Evolutionary conservation across 1,284 basidiomycete species (phyloP).

Genomic region (Malassezia restricta): DNA sequence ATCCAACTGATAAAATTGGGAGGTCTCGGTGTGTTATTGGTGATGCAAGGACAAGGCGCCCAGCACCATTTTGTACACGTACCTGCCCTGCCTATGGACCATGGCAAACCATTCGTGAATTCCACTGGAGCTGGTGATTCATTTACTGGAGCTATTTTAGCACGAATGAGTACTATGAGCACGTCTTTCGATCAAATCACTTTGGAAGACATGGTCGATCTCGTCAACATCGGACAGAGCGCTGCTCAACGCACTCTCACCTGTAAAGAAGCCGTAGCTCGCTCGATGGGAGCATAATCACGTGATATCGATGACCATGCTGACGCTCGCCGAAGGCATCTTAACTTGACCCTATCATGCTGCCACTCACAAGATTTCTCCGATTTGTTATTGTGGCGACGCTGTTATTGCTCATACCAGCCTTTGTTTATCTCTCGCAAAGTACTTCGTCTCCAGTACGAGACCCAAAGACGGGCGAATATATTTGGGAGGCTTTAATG

Average conservation of each 20-base stretch:
- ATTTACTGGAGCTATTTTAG: slow-evolving; percentile 35
- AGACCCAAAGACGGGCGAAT: slow-evolving; percentile 10
- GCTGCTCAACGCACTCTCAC: not conserved
- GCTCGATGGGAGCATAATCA: not conserved
- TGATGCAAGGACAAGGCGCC: slow-evolving; percentile 3
- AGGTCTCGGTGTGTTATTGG: slow-evolving; percentile 17
- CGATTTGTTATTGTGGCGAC: slow-evolving; percentile 35
- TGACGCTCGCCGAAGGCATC: not conserved
- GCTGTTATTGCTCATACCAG: slow-evolving; percentile 32
- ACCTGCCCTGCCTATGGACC: slow-evolving; percentile 15
- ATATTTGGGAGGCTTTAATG: slow-evolving; percentile 1
- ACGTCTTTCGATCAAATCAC: not conserved
- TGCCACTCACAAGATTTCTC: slow-evolving; percentile 23
- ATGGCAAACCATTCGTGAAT: slow-evolving; percentile 17
- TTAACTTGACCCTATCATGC: slow-evolving; percentile 7
- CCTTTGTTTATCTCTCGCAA: slow-evolving; percentile 35
- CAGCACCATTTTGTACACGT: slow-evolving; percentile 10
- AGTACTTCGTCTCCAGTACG: not conserved
- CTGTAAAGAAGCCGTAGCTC: slow-evolving; percentile 4
- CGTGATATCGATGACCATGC: not conserved
- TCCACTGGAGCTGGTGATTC: slow-evolving; percentile 44
- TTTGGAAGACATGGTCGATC: not conserved
- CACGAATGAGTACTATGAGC: not conserved
- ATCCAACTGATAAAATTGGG: slow-evolving; percentile 9
- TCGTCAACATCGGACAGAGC: slow-evolving; percentile 1